These are phyloP conservation scores for Colletotrichum sojae DNA, from an alignment of 2,329 filamentous ascomycete species.

Conservation along the genomic window DNA sequence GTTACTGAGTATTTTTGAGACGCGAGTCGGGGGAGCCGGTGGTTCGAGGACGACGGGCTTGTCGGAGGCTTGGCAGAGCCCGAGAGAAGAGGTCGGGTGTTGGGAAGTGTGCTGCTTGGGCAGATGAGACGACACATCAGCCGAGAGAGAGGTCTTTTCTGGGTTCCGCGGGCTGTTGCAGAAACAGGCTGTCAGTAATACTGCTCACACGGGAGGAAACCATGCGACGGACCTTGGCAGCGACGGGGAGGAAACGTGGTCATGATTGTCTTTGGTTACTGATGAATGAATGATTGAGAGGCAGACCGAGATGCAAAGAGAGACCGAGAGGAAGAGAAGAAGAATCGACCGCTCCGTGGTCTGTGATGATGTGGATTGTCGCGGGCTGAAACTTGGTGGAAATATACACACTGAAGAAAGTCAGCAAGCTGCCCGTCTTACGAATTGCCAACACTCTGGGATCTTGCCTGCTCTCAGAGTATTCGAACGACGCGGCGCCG, in stretches of 20 bases:
- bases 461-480: background rate
- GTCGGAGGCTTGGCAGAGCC: background rate
- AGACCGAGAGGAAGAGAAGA: too few relatives aligned
- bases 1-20: background rate
- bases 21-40: conserved; percentile 12
- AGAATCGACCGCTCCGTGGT: conserved; percentile 7
- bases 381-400: conserved; percentile 38
- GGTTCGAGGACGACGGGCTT: background rate
- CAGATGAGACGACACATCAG: conserved; percentile 19
- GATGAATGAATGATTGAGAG: too few relatives aligned
- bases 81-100: background rate
- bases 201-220: too few relatives aligned
- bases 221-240: too few relatives aligned
- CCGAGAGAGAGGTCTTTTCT: background rate
- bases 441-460: background rate
- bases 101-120: background rate
- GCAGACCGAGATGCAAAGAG: too few relatives aligned
- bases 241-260: too few relatives aligned
- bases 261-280: too few relatives aligned
- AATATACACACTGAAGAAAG: background rate
- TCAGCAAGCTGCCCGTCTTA: background rate
- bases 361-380: conserved; percentile 32
- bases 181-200: too few relatives aligned
- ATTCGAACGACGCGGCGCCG: too few relatives aligned
- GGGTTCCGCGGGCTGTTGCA: too few relatives aligned